Base-by-base conservation (phyloP, 306 rosid genomes). In the Pueraria montana region DNA sequence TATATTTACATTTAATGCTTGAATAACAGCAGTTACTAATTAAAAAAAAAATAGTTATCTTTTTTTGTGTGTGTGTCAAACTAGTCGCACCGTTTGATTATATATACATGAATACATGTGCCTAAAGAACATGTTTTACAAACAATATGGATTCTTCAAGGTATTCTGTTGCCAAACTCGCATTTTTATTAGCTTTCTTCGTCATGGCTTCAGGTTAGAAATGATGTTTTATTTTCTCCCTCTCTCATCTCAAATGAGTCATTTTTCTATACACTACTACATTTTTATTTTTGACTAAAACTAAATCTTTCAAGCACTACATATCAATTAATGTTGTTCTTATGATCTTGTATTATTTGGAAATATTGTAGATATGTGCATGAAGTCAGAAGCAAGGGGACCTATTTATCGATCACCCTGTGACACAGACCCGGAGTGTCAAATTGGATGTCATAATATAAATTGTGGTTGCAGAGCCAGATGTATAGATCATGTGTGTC, bases 351-450 rank as follows among this genome's bases (percentile, higher is more conserved):
- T 10, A 43, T 43, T 43, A 43, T 43, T 43, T 43, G 49, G 7
- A 2, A 5, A 61, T 64, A n/a, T n/a, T n/a, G 45, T 8, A 64
- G 46, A 64, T 32, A 8, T 32, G 24, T 32, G 46, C 24, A 64
- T 17, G 45, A 32, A 32, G 36, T 7, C 46, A 64, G 24, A 64
- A 32, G 71, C 71, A 64, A 64, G 71, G 5, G 71, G 46, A 64
- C 45, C 45, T 21, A 64, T 63, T 30, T 23, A 13, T 3, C 1
- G 43, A 23, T 0, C 0, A 0, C 20, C 3, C 3, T 63, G 69
- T 63, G 30, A 27, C 0, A 1, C 1, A 0, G 65, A 59, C 30
- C 4, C 1, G 0, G 10, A 61, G 0, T 61, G 67, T 27, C 8
- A 6, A 13, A 1, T 12, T 26, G 40, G 38, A 0, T 61, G 67